Base-by-base conservation (phyloP, 1,284 basidiomycete genomes). In the Cutaneotrichosporon daszewskae region DNA sequence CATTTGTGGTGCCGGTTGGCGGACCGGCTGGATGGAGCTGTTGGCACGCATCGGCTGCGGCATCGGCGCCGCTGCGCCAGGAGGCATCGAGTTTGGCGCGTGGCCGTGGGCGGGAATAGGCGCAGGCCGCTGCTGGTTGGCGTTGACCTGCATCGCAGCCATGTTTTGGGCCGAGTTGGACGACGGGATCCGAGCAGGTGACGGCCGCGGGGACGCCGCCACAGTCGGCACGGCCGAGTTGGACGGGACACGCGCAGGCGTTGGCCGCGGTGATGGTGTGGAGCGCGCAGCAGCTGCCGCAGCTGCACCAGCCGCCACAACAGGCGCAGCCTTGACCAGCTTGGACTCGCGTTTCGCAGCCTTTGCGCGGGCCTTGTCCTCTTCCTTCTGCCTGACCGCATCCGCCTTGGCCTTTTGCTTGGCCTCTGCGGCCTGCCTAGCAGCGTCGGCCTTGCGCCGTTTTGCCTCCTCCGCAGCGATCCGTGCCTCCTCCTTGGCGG, bases 341-440 rank as follows among this genome's bases (percentile, higher is more conserved):
- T 39, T 39, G 24, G 37, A 38, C 24, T 41, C 29, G 23, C 39
- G 32, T 31, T 49, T 51, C 40, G 39, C 31, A 3, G 40, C 34
- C 53, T 59, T 61, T 9, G 31, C 39, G 12, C 45, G 51, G 52
- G 19, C 35, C 43, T 45, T 50, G 5, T 43, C 48, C 29, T 51
- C 53, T 32, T 51, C 34, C 28, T 47, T 37, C 37, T 43, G 47
- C 45, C 45, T 51, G n/a, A n/a, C 38, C 28, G 47, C 47, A 31
- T 45, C 43, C 6, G 45, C 53, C 41, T 45, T 49, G 16, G 43
- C 47, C 40, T 45, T 36, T 13, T 43, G 43, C 38, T 51, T 40
- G 11, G 23, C 35, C 32, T 45, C 43, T 16, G 49, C 49, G 2
- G 43, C 46, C 43, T 44, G 34, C 38, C 40, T 40, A 7, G 49